Conservation (phyloP, 352 stramenopile genomes). For the Phytopythium aichiense region DNA sequence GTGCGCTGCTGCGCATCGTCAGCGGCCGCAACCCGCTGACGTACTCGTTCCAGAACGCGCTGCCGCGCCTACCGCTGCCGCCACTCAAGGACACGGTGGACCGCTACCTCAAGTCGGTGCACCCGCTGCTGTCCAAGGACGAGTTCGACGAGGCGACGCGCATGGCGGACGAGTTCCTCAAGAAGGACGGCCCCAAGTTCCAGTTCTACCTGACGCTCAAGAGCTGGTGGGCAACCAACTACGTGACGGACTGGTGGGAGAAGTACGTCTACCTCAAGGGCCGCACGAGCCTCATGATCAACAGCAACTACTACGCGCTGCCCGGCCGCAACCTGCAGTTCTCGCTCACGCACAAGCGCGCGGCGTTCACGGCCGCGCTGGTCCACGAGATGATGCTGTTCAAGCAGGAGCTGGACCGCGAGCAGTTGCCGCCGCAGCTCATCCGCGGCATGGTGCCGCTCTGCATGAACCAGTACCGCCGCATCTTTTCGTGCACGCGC, state of each 20-base stretch:
- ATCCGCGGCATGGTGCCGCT: constrained; percentile 85
- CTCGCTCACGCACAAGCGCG: constrained; percentile 51
- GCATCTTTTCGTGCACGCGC: constrained; percentile 89
- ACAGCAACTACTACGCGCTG: constrained; percentile 91
- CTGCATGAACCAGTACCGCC: constrained; percentile 89
- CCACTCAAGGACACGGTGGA: constrained; percentile 91
- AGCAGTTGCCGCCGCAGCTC: constrained; percentile 74
- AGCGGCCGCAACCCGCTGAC: constrained; percentile 77
- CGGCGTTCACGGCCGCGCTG: constrained; percentile 58
- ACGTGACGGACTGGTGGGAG: constrained; percentile 90
- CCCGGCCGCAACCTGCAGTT: constrained; percentile 59
- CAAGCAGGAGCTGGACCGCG: constrained; percentile 82
- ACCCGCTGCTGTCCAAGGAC: constrained; percentile 82
- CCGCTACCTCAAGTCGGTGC: constrained; percentile 90
- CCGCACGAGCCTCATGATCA: constrained; percentile 88
- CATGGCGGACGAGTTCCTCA: constrained; percentile 84
- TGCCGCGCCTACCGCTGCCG: constrained; percentile 92
- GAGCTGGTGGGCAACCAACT: constrained; percentile 88
- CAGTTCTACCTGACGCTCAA: constrained; percentile 90
- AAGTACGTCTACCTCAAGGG: constrained; percentile 89
- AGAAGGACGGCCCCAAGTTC: constrained; percentile 86
- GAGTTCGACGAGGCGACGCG: constrained; percentile 88
- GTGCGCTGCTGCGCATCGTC: constrained; percentile 76
- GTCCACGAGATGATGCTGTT: constrained; percentile 85
- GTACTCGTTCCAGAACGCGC: constrained; percentile 89